Evolutionary conservation across 345 rosid species (phyloP), one percentile per base, ranked within the genome.

Genomic region (Linum lewisii): DNA sequence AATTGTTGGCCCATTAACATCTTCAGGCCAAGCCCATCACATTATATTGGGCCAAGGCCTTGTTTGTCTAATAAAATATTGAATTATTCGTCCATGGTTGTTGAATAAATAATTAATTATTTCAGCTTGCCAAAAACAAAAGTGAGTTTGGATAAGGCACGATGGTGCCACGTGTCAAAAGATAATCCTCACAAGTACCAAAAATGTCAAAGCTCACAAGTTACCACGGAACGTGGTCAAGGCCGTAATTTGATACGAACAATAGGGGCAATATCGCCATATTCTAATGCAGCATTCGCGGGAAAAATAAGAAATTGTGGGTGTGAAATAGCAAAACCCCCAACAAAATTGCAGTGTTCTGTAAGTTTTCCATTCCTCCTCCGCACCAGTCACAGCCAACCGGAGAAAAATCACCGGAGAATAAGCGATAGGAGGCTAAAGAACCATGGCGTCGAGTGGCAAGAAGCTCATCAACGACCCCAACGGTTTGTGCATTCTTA

Each of bases 391-490:
- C 34, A n/a, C 34, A 29, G 34, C 34, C 7, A 29, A 29, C 4
- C 34, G 34, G 34, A 29, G 34, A 29, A 29, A n/a, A 29, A 8
- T 29, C 34, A 3, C 47, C 47, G 47, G 47, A 42, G 47, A 11
- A 42, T 14, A 11, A 16, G 4, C 15, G 18, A 11, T 11, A 8
- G 18, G 47, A 3, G 47, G 16, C 13, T 16, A 6, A 29, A 29
- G 7, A 29, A 29, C 38, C 24, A 92, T 93, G 99, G 93, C 88
- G 59, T 83, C 52, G 58, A 82, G 74, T 63, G 95, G 80, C 32
- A 92, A 92, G 84, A 92, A 88, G 72, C 88, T 92, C 79, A 83
- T 92, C 85, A 83, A 86, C 77, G 61, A 84, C 65, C 97, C 98
- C 62, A 73, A 67, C 51, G 92, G 98, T 88, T 72, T 29, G 81